These are phyloP conservation scores for Beauveria caledonica DNA, from an alignment of 2,329 filamentous ascomycete species.

Conservation along the genomic window DNA sequence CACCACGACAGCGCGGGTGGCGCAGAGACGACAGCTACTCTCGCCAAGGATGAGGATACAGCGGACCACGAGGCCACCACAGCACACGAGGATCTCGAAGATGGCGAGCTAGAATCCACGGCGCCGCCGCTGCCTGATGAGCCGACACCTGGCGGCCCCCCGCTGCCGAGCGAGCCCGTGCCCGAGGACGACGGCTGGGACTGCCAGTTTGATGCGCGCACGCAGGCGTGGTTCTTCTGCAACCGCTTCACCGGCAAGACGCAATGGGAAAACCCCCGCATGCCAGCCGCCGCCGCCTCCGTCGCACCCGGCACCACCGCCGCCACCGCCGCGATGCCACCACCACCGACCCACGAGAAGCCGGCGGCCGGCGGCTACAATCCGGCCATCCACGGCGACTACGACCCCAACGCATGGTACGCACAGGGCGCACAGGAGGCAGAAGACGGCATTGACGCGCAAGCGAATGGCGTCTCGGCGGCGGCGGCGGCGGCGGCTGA, in stretches of 20 bases:
- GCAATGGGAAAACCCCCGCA: slow-evolving; percentile 82
- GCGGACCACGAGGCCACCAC: neutral
- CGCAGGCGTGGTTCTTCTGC: slow-evolving; percentile 72
- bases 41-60: neutral
- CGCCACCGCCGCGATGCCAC: slow-evolving; percentile 17
- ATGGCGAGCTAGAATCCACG: slow-evolving; percentile 18
- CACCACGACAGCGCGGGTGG: neutral
- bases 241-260: slow-evolving; percentile 68
- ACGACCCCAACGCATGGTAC: slow-evolving; percentile 94
- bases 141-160: slow-evolving; percentile 20
- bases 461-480: slow-evolving; percentile 12
- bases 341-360: slow-evolving; percentile 26
- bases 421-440: slow-evolving; percentile 46
- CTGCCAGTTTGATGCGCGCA: slow-evolving; percentile 62
- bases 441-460: slow-evolving; percentile 20
- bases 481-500: slow-evolving; percentile 27
- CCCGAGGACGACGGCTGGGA: slow-evolving; percentile 74
- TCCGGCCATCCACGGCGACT: slow-evolving; percentile 90
- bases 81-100: slow-evolving; percentile 13
- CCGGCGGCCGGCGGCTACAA: slow-evolving; percentile 72
- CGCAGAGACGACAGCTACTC: neutral
- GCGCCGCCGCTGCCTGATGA: slow-evolving; percentile 32
- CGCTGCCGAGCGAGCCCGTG: slow-evolving; percentile 33
- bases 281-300: slow-evolving; percentile 38
- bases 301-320: slow-evolving; percentile 13